Base-by-base conservation (phyloP, 305 asterid genomes). In the Petunia hybrid region DNA sequence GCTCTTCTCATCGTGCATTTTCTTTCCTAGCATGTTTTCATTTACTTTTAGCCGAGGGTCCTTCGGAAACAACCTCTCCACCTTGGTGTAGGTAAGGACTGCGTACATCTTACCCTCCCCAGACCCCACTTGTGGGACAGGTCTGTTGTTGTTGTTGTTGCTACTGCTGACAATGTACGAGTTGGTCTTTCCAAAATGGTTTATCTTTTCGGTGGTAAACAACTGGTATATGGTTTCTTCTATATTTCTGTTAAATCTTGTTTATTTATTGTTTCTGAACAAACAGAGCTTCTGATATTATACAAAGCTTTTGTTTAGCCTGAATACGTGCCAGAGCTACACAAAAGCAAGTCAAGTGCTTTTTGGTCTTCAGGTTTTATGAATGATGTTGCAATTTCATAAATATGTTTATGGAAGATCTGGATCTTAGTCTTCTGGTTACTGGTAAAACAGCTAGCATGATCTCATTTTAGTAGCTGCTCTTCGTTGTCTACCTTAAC, bases 401-500 rank as follows among this genome's bases (percentile, higher is more conserved):
- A 51, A 48, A 36, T 73, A 45, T 73, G 51, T 35, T 73, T 0
- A 65, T 0, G 46, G 46, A 35, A 73, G 63, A 2, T 51, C 4
- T 13, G 63, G 36, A 2, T 53, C 63, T 36, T 14, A 73, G 51
- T 73, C 63, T 51, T 53, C 78, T 73, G 63, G 63, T 51, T 51
- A 22, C 31, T 0, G 16, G 78, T 51, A 53, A 73, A 73, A 36
- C 61, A 35, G 78, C 36, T 73, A n/a, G 2, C 38, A 46, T 73
- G 78, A 51, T 51, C 45, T 48, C 77, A 79, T 79, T 59, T 81
- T 83, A 35, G 56, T 82, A 46, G 51, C 67, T 73, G 67, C 42
- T 35, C 80, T 73, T 80, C 70, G 70, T 80, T 80, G 73, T 84
- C 80, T 87, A 40, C 93, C 95, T 91, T 86, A 88, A 89, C 87